phyloP scores from a whole-genome alignment of 805 yeast species.

The Nakazawaea ishiwadae region DNA sequence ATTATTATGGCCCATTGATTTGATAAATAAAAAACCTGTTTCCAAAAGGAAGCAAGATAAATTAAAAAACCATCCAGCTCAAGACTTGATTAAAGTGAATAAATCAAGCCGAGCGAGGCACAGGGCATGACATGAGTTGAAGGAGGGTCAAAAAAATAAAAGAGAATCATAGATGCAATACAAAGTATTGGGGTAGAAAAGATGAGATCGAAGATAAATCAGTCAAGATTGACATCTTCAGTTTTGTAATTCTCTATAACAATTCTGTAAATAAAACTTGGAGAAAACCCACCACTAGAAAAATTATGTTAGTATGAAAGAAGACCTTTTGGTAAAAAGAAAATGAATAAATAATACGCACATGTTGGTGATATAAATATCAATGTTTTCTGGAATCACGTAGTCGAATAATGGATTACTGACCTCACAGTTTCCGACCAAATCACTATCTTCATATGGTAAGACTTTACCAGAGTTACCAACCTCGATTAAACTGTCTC shows the following conservation, averaged over 20 bases:
- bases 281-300: slow-evolving; percentile 81
- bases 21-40: no score
- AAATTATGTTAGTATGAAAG: slow-evolving; percentile 10
- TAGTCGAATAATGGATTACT: slow-evolving; percentile 89
- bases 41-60: no score
- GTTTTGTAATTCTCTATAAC: slow-evolving; percentile 90
- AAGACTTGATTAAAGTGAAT: slow-evolving; percentile 34
- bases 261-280: slow-evolving; percentile 91
- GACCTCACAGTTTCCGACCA: slow-evolving; percentile 72
- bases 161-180: no score
- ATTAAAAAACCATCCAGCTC: slow-evolving; percentile 73
- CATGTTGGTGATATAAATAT: slow-evolving; percentile 88
- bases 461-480: slow-evolving; percentile 91
- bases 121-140: slow-evolving; percentile 40
- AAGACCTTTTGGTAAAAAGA: not conserved
- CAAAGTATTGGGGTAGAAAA: no score
- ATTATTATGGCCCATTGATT: slow-evolving; percentile 45
- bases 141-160: no score
- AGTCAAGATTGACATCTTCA: slow-evolving; percentile 67
- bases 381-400: slow-evolving; percentile 89
- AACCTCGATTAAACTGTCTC: slow-evolving; percentile 79
- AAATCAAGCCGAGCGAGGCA: slow-evolving; percentile 58
- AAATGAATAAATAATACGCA: slow-evolving; percentile 21
- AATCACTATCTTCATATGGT: slow-evolving; percentile 63
- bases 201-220: slow-evolving; percentile 10